Evolutionary conservation across 148 eudicot species (phyloP), one percentile per base, ranked within the genome.

Genomic region (Spergularia marina): DNA sequence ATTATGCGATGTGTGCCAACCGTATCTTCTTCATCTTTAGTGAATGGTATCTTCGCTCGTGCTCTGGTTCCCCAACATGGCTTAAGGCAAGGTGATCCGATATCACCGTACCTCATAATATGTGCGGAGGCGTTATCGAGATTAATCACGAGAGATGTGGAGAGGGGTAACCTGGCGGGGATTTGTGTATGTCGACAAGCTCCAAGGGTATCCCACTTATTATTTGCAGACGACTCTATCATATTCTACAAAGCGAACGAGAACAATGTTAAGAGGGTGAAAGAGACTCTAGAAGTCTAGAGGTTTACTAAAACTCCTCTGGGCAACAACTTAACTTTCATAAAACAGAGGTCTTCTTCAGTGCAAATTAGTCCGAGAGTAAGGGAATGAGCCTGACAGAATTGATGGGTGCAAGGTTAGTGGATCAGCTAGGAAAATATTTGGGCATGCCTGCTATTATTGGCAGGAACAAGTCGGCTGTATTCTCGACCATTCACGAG

Each of bases 191-290:
- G 74, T 3, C n/a, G 74, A 4, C 9, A 8, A 4, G 74, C 25
- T 1, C 62, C 61, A 0, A 5, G 4, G 8, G 15, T 70, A 1
- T 12, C 74, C 14, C 62, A 70, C 41, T 9, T 76, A 0, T 15
- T 67, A 0, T 68, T 53, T 23, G 73, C 66, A 0, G 79, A 76
- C 15, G 79, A 76, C 5, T n/a, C n/a, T n/a, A n/a, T n/a, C n/a
- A n/a, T n/a, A n/a, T n/a, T n/a, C n/a, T n/a, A n/a, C n/a, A n/a
- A 34, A 14, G 79, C 66, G 0, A 7, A 53, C 1, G 20, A 4
- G 1, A 61, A n/a, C 13, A 30, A 76, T 12, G 73, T 55, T 0
- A 16, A 0, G n/a, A n/a, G n/a, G n/a, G n/a, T n/a, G n/a, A n/a
- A n/a, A n/a, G n/a, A n/a, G n/a, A n/a, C n/a, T n/a, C n/a, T n/a